Conservation (phyloP, 768 basidiomycete species). For the Suillus paluster region DNA sequence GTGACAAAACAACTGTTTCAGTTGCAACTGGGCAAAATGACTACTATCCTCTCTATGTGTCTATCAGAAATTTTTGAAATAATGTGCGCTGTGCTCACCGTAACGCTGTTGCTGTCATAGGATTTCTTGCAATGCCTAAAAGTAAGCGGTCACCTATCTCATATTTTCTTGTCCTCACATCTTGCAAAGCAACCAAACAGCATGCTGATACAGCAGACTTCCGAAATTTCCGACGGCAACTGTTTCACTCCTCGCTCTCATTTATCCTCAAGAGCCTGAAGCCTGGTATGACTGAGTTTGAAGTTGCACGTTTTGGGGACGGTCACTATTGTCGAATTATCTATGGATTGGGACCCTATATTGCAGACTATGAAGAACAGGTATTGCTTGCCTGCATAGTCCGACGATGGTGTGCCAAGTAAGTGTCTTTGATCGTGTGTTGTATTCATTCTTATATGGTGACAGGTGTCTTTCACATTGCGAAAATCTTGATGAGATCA, state of each 20-base stretch:
- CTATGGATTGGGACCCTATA: conserved; percentile 42
- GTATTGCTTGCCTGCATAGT: conserved; percentile 36
- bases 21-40: conserved; percentile 17
- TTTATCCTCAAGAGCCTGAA: conserved; percentile 30
- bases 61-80: conserved; percentile 16
- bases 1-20: conserved; percentile 18
- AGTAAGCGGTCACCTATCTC: conserved; percentile 19
- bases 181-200: conserved; percentile 8
- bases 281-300: conserved; percentile 31
- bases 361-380: conserved; percentile 48
- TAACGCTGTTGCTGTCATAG: conserved; percentile 22
- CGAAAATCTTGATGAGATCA: conserved; percentile 28
- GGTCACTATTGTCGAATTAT: conserved; percentile 34
- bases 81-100: conserved; percentile 13
- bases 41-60: conserved; percentile 16
- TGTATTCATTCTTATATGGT: conserved; percentile 10
- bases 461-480: conserved; percentile 29
- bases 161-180: too few relatives aligned
- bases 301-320: conserved; percentile 32
- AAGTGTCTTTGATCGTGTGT: conserved; percentile 4
- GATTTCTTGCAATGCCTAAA: conserved; percentile 36
- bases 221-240: conserved; percentile 34
- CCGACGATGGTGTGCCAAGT: conserved; percentile 42
- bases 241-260: conserved; percentile 36
- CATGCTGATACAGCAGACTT: conserved; percentile 21